phyloP scores from a whole-genome alignment of 2,329 filamentous ascomycete species.

The Cadophora sp. region DNA sequence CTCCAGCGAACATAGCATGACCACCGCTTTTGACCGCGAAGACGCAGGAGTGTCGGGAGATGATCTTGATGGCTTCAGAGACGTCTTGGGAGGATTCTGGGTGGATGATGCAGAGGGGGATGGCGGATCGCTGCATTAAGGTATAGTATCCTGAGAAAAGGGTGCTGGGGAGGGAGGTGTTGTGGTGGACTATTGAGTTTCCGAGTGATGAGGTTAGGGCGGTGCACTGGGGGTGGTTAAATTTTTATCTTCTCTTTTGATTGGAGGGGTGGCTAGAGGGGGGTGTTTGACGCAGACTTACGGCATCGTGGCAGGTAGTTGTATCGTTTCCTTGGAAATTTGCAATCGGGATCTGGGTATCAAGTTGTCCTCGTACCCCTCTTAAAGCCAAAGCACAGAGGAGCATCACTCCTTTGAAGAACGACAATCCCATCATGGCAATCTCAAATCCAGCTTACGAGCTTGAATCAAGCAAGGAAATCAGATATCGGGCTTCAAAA shows the following conservation, averaged over 20 bases:
- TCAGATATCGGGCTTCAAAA: too few relatives aligned
- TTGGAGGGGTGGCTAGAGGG: background rate
- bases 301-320: slow-evolving; percentile 4
- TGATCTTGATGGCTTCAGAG: slow-evolving; percentile 13
- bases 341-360: background rate
- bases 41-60: slow-evolving; percentile 4
- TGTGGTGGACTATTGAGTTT: background rate
- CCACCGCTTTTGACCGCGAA: slow-evolving; percentile 61
- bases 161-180: slow-evolving; percentile 1
- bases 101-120: slow-evolving; percentile 15
- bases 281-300: background rate
- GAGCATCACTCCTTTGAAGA: background rate
- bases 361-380: background rate
- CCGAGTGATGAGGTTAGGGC: background rate
- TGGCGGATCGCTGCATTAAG: background rate
- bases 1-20: slow-evolving; percentile 61
- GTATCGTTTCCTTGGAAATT: background rate
- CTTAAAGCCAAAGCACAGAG: background rate
- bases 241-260: background rate
- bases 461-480: background rate
- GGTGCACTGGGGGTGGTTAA: background rate
- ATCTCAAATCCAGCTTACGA: background rate
- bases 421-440: background rate
- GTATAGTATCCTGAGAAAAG: slow-evolving; percentile 12
- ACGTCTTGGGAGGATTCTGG: slow-evolving; percentile 15